Base-by-base conservation (phyloP, 2,329 filamentous ascomycete species). In the Monilinia polystroma region DNA sequence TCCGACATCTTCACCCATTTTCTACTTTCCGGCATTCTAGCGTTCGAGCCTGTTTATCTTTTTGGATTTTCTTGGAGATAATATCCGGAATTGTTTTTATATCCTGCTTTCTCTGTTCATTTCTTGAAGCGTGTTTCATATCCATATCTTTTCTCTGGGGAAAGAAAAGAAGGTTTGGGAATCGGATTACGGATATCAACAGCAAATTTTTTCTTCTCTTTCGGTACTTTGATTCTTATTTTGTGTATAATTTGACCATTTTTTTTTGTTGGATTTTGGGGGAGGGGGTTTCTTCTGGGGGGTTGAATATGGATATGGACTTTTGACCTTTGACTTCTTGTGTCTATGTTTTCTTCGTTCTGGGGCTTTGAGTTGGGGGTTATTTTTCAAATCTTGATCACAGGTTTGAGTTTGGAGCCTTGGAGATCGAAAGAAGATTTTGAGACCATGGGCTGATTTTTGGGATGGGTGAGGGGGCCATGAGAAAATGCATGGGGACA, bases 21-120 rank as follows among this genome's bases (percentile, higher is more conserved):
- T 38, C 53, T 56, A 56, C 53, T 12, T 23, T 56, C 23, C 7
- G 16, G 23, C 45, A 11, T 41, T 60, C 45, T 2, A 60, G 5
- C 14, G 14, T 38, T 51, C 18, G 16, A 60, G 59, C 35, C 29
- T 54, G 55, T 49, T 47, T 3, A 29, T 29, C 20, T 20, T 59
- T 32, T 20, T 53, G 49, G 66, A 55, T 54, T 32, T 67, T 62
- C 58, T 62, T 38, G 58, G 58, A 62, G 58, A 62, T 51, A 62
- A 29, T 51, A 62, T 51, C 58, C 45, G 32, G 58, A 23, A 29
- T 38, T 52, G 45, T 51, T 62, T 60, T 62, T 62, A 62, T 62
- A 62, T 11, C 23, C 26, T 52, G 14, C 16, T 18, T 51, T 43
- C 38, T 26, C 3, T 43, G 2, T 55, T 38, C 23, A 10, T 26